Conservation (phyloP, 2,329 filamentous ascomycete species). For the Diaporthe capsici region DNA sequence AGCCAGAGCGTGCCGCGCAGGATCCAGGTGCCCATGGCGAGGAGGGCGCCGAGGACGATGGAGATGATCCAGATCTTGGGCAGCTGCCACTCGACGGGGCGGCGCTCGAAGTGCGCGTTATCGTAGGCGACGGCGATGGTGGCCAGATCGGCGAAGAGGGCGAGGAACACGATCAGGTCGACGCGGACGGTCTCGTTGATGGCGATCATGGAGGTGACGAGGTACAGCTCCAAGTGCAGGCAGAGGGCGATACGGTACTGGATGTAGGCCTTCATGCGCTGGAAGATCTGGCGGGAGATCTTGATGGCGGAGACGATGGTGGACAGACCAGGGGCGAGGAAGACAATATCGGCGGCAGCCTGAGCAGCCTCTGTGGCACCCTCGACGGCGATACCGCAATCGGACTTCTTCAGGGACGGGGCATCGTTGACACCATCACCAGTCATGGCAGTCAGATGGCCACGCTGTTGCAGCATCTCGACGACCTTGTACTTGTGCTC, state of each 20-base stretch:
- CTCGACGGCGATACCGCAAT: constrained; percentile 81
- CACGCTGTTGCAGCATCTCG: constrained; percentile 79
- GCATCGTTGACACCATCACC: constrained; percentile 82
- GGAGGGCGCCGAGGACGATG: constrained; percentile 75
- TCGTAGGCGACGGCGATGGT: constrained; percentile 86
- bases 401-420: constrained; percentile 80
- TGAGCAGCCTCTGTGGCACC: constrained; percentile 80
- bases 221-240: constrained; percentile 81
- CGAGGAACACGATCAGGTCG: constrained; percentile 84
- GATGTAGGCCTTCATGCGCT: constrained; percentile 84
- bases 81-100: constrained; percentile 84
- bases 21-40: constrained; percentile 80
- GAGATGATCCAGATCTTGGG: constrained; percentile 87
- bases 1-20: constrained; percentile 80
- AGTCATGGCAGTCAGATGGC: constrained; percentile 82
- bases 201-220: constrained; percentile 84
- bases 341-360: constrained; percentile 81
- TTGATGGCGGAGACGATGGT: constrained; percentile 82
- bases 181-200: constrained; percentile 82
- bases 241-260: constrained; percentile 84
- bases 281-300: constrained; percentile 81
- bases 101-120: constrained; percentile 81
- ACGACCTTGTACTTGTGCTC: constrained; percentile 84
- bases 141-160: constrained; percentile 83
- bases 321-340: constrained; percentile 79